These are phyloP conservation scores for Apiotrichum laibachii DNA, from an alignment of 1,284 basidiomycete species.

Conservation along the genomic window DNA sequence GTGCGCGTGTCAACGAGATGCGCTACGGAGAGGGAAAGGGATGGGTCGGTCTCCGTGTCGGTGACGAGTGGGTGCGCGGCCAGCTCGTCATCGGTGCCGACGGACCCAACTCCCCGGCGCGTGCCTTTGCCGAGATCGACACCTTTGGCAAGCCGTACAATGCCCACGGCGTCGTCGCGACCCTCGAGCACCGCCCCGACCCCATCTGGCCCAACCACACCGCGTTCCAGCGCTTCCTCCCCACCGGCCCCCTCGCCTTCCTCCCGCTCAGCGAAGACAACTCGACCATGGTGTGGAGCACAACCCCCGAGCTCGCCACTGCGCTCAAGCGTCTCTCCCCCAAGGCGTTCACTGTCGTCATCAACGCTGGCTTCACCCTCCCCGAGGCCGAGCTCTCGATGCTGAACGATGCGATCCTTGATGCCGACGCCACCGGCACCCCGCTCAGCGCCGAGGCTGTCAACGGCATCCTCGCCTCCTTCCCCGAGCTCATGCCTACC, in stretches of 20 bases:
- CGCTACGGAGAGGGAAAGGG: slow-evolving; percentile 39
- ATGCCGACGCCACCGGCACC: slow-evolving; percentile 47
- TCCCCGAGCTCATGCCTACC: slow-evolving; percentile 55
- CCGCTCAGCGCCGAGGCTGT: slow-evolving; percentile 30
- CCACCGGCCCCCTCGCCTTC: slow-evolving; percentile 93
- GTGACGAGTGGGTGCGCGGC: slow-evolving; percentile 45
- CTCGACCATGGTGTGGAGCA: slow-evolving; percentile 95
- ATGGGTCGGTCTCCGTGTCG: slow-evolving; percentile 46
- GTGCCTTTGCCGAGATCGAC: slow-evolving; percentile 77
- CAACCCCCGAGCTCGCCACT: slow-evolving; percentile 70
- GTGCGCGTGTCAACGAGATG: slow-evolving; percentile 42
- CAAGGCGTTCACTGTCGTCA: slow-evolving; percentile 66
- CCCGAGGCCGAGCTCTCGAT: slow-evolving; percentile 71
- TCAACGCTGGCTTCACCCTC: slow-evolving; percentile 89
- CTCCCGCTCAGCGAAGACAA: slow-evolving; percentile 70
- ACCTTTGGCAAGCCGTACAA: slow-evolving; percentile 92
- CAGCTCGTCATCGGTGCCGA: slow-evolving; percentile 75
- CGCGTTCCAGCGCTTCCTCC: slow-evolving; percentile 92
- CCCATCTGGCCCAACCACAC: slow-evolving; percentile 66
- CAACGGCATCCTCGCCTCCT: slow-evolving; percentile 25
- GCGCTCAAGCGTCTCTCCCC: slow-evolving; percentile 69
- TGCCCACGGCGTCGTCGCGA: slow-evolving; percentile 86
- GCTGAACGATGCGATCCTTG: slow-evolving; percentile 61
- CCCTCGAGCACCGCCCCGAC: slow-evolving; percentile 63
- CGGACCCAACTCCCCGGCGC: slow-evolving; percentile 90